These are phyloP conservation scores for Punctularia strigosozonata DNA, from an alignment of 768 basidiomycete species.

Conservation along the genomic window DNA sequence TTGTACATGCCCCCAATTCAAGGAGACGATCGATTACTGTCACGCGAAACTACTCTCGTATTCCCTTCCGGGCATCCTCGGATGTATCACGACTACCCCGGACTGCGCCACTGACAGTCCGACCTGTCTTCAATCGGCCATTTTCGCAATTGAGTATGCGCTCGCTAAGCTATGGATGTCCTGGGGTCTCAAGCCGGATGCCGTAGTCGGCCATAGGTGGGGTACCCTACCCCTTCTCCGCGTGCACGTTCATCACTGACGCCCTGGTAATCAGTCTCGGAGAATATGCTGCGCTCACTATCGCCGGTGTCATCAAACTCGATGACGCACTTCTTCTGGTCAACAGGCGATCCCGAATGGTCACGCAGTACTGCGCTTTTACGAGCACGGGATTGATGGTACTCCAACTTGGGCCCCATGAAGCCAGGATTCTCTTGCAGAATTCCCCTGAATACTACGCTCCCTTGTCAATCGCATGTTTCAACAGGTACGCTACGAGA, in stretches of 20 bases:
- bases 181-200: conserved; percentile 54
- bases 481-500: conserved; percentile 28
- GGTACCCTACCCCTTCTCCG: conserved; percentile 6
- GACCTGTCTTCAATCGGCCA: conserved; percentile 32
- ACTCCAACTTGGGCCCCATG: conserved; percentile 25
- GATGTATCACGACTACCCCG: conserved; percentile 27
- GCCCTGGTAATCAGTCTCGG: conserved; percentile 50
- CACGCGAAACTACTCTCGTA: conserved; percentile 32
- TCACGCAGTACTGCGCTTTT: conserved; percentile 33
- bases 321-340: conserved; percentile 46
- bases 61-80: conserved; percentile 40
- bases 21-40: conserved; percentile 43
- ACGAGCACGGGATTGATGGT: conserved; percentile 51
- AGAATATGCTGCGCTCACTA: conserved; percentile 61
- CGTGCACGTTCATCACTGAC: background rate
- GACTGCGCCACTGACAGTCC: conserved; percentile 10
- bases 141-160: conserved; percentile 53
- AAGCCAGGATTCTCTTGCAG: conserved; percentile 25
- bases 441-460: conserved; percentile 16
- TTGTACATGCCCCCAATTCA: conserved; percentile 33
- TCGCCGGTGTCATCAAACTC: conserved; percentile 46
- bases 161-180: conserved; percentile 53
- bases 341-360: conserved; percentile 44
- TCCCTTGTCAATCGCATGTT: conserved; percentile 41
- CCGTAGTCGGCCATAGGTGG: conserved; percentile 64